A percentile compares a stretch with the other conserved stretches of the same genome.
Evolutionary conservation across 495 filamentous ascomycete genomes (phyloP).

Genomic region (Staphylotrichum tortipilum): DNA sequence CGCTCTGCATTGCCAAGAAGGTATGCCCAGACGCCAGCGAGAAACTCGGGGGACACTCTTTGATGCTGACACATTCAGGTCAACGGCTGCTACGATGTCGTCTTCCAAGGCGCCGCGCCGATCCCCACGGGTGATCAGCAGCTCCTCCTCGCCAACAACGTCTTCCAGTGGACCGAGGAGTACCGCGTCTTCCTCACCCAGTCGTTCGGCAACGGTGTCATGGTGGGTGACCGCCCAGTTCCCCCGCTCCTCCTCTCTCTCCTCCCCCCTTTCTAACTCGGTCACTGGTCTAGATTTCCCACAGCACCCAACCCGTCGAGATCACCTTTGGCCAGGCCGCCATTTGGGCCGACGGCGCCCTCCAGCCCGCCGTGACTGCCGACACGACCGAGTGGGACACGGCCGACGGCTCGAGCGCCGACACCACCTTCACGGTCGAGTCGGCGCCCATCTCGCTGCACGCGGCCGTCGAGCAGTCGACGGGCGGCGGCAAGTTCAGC

Average conservation of each 20-base stretch:
- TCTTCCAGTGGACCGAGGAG: not conserved
- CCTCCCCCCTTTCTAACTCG: not conserved
- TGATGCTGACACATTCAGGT: not conserved
- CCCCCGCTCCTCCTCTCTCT: no score
- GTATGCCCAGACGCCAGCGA: not conserved
- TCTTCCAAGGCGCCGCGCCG: not conserved
- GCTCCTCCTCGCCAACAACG: not conserved
- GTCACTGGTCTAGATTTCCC: not conserved
- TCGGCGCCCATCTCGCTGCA: not conserved
- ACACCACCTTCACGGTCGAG: not conserved
- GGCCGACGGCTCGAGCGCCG: not conserved
- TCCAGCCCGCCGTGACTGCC: not conserved
- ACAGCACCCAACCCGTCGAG: not conserved
- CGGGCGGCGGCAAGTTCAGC: not conserved
- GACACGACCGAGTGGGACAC: not conserved
- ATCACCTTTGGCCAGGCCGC: not conserved
- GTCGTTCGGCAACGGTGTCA: not conserved
- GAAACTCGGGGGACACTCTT: no score
- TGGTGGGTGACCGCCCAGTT: no score
- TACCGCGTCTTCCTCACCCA: not conserved
- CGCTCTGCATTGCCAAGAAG: not conserved
- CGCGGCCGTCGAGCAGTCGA: not conserved
- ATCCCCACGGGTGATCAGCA: not conserved
- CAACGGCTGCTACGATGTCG: not conserved
- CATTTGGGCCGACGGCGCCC: not conserved